These are phyloP conservation scores for Somion occarium DNA, from an alignment of 1,284 basidiomycete species.

Conservation along the genomic window DNA sequence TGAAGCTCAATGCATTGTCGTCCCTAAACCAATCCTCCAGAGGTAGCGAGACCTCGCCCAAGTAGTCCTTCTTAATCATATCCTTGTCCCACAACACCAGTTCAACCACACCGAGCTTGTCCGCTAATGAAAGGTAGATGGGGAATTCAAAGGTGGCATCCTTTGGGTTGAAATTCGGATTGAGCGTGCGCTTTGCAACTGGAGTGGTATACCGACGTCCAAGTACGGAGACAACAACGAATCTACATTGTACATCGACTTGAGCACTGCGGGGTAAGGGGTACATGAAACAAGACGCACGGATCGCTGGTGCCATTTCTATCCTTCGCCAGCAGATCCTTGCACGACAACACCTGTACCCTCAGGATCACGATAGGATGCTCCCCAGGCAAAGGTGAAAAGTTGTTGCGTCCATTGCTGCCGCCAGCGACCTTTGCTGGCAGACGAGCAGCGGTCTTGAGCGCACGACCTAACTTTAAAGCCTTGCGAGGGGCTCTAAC, in stretches of 20 bases:
- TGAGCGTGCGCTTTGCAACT: slow-evolving; percentile 75
- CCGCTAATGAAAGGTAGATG: slow-evolving; percentile 71
- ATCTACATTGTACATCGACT: slow-evolving; percentile 37
- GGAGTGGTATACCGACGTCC: slow-evolving; percentile 71
- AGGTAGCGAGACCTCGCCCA: slow-evolving; percentile 80
- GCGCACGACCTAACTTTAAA: slow-evolving; percentile 41
- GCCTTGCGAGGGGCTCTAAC: slow-evolving; percentile 34
- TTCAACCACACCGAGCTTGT: slow-evolving; percentile 74
- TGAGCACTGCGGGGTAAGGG: neutral
- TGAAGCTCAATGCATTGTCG: slow-evolving; percentile 47
- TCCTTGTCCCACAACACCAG: slow-evolving; percentile 95
- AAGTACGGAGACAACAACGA: slow-evolving; percentile 68
- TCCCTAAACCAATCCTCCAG: slow-evolving; percentile 79
- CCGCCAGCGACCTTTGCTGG: slow-evolving; percentile 37
- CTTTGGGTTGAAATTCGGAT: slow-evolving; percentile 67
- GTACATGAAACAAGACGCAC: slow-evolving; percentile 37
- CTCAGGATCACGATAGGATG: slow-evolving; percentile 59
- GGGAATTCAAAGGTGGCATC: slow-evolving; percentile 87
- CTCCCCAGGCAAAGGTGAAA: slow-evolving; percentile 57
- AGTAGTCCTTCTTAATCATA: slow-evolving; percentile 83
- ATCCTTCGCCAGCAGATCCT: slow-evolving; percentile 56
- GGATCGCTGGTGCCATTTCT: slow-evolving; percentile 68
- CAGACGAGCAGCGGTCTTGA: slow-evolving; percentile 43
- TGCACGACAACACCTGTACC: slow-evolving; percentile 63
- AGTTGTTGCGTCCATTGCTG: slow-evolving; percentile 33